phyloP scores from a whole-genome alignment of 345 rosid genomes.

The Brassica nigra region DNA sequence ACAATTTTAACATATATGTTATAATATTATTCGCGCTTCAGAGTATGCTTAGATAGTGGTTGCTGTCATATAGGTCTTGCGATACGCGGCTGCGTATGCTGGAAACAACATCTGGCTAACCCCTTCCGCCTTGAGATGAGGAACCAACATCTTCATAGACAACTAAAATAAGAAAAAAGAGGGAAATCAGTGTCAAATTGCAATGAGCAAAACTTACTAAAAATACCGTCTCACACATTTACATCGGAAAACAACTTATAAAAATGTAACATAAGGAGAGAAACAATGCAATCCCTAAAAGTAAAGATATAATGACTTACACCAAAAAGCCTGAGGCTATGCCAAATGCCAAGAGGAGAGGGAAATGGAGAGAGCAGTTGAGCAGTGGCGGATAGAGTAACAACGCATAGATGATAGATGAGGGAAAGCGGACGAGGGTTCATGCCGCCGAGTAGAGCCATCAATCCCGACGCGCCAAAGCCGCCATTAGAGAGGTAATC shows the following conservation, averaged over 20 bases:
- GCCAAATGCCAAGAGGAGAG: slow-evolving; percentile 41
- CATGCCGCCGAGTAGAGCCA: slow-evolving; percentile 42
- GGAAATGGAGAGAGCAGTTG: slow-evolving; percentile 43
- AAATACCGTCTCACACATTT: too few relatives aligned
- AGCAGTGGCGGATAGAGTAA: slow-evolving; percentile 32
- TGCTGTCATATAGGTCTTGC: slow-evolving; percentile 32
- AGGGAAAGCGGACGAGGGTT: slow-evolving; percentile 43
- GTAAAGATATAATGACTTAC: slow-evolving; percentile 22
- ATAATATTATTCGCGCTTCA: neutral
- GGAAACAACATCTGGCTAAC: slow-evolving; percentile 53
- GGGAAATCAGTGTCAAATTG: neutral
- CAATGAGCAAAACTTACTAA: neutral
- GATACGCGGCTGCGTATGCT: slow-evolving; percentile 29
- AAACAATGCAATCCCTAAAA: neutral
- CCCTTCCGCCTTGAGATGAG: slow-evolving; percentile 52
- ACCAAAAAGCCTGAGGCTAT: slow-evolving; percentile 31
- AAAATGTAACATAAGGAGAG: neutral
- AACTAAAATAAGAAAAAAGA: slow-evolving; percentile 26
- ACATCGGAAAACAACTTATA: too few relatives aligned
- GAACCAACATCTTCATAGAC: slow-evolving; percentile 45
- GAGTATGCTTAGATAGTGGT: slow-evolving; percentile 11
- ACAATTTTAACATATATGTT: neutral
- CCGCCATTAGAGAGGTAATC: slow-evolving; percentile 41
- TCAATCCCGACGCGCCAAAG: slow-evolving; percentile 25
- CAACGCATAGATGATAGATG: slow-evolving; percentile 35